Base-by-base conservation (phyloP, 805 yeast species). In the Brettanomyces nanus region DNA sequence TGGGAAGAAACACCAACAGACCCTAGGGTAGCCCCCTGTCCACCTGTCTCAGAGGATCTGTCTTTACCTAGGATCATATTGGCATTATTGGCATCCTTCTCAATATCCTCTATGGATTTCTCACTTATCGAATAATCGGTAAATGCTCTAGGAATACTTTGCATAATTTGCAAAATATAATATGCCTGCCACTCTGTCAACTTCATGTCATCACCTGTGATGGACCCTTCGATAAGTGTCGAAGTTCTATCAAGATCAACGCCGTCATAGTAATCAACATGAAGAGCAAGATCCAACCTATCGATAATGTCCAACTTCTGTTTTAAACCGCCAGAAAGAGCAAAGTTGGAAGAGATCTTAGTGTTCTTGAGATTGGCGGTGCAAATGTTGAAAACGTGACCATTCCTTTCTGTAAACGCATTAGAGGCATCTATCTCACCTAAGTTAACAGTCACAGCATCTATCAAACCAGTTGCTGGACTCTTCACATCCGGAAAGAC, bases 381-480 rank as follows among this genome's bases (percentile, higher is more conserved):
- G 11, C 89, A 73, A 5, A 68, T 53, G 51, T 85, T 87, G 18
- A 74, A 60, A 9, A 64, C 48, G 6, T n/a, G 11, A 3, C 33
- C 47, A 6, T 49, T 51, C 3, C 53, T 50, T 9, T 53, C 47
- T 3, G 52, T 51, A 53, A 85, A 87, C 9, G 57, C 57, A 55
- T 89, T 92, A 3, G 67, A 62, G 14, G 87, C 74, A 46, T 71
- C 80, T 7, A 92, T 62, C 52, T 90, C 95, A 45, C 98, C 98
- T 36, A 89, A 66, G 48, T 85, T 75, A 14, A 81, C 74, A 0
- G 82, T 77, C 25, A 90, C 54, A 15, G 71, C 61, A 51, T 90
- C 90, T 49, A 71, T 75, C 3, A 61, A 48, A 23, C 62, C 62
- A 2, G 49, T 53, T 1, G 58, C 53, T 4, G 64, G 65, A 31